These are phyloP conservation scores for Lentinula lateritia DNA, from an alignment of 768 basidiomycete genomes.

Conservation along the genomic window DNA sequence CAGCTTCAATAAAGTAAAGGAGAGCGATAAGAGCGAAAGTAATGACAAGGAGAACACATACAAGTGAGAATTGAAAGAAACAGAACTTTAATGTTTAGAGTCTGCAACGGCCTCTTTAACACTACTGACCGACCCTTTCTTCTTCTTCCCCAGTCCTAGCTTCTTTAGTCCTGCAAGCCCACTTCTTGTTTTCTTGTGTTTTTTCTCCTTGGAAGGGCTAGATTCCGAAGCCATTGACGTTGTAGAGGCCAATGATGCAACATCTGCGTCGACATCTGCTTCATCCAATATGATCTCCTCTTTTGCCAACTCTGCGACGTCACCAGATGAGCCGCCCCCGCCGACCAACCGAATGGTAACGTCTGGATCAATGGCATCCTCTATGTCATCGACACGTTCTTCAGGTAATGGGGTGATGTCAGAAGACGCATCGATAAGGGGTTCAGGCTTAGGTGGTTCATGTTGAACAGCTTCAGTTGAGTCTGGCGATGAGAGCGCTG, in stretches of 20 bases:
- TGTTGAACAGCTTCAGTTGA: constrained; percentile 1
- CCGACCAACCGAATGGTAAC: constrained; percentile 58
- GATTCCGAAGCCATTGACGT: constrained; percentile 20
- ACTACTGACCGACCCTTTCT: constrained; percentile 46
- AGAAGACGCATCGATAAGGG: constrained; percentile 3
- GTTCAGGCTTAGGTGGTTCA: constrained; percentile 2
- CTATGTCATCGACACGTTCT: constrained; percentile 11
- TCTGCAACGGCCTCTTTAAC: constrained; percentile 28
- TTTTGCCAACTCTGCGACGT: constrained; percentile 14
- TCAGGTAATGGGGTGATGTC: not conserved
- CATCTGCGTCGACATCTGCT: constrained; percentile 32
- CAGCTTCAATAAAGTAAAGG: not conserved
- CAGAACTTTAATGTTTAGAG: constrained; percentile 6
- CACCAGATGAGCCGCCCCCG: constrained; percentile 42
- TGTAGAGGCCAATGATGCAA: constrained; percentile 28
- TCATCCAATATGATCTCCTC: constrained; percentile 24
- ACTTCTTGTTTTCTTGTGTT: constrained; percentile 51
- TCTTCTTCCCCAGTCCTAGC: constrained; percentile 42
- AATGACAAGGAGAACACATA: not conserved
- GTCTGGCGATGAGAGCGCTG: constrained; percentile 8
- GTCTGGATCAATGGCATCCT: constrained; percentile 21
- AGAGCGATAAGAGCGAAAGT: not conserved
- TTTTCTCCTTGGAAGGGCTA: constrained; percentile 30
- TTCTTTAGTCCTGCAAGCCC: constrained; percentile 52
- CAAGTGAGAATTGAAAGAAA: not conserved